Evolutionary conservation across 78 protist species (phyloP).

Genomic region (Tieghemostelium lacteum): DNA sequence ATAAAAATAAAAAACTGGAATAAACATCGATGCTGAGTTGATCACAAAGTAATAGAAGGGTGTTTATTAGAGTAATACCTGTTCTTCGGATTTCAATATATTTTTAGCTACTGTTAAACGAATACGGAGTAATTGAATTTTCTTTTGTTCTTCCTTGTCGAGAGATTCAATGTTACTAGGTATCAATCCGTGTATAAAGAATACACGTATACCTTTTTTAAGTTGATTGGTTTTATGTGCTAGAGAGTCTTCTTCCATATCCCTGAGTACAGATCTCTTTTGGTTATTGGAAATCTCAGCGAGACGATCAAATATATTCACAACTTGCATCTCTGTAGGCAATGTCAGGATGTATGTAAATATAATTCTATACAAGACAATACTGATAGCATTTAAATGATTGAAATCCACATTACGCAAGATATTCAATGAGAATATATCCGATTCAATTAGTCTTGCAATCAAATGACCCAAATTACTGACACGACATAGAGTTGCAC

Average conservation of each 20-base stretch:
- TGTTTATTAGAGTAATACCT: background rate
- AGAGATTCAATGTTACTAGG: constrained; percentile 2
- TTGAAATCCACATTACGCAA: constrained; percentile 25
- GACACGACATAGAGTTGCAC: background rate
- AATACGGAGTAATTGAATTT: background rate
- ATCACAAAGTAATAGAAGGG: too few relatives aligned
- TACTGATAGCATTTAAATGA: constrained; percentile 16
- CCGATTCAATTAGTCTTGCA: constrained; percentile 26
- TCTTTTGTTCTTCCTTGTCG: background rate
- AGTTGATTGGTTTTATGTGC: background rate
- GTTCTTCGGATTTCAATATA: constrained; percentile 23
- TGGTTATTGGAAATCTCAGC: constrained; percentile 13
- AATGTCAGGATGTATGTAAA: constrained; percentile 37
- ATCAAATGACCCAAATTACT: constrained; percentile 6
- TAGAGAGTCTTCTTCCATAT: constrained; percentile 1
- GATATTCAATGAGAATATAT: constrained; percentile 25
- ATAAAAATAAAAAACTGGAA: too few relatives aligned
- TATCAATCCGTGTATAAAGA: constrained; percentile 55
- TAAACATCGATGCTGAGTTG: too few relatives aligned
- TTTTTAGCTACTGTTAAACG: constrained; percentile 10
- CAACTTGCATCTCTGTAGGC: background rate
- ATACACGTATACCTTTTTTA: constrained; percentile 30
- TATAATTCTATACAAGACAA: constrained; percentile 33
- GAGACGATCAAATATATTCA: constrained; percentile 41
- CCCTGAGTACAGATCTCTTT: background rate